A percentile compares a stretch with the other conserved stretches of the same genome.
phyloP scores from a whole-genome alignment of 2,329 filamentous ascomycete genomes.

The Ascochyta pisi region DNA sequence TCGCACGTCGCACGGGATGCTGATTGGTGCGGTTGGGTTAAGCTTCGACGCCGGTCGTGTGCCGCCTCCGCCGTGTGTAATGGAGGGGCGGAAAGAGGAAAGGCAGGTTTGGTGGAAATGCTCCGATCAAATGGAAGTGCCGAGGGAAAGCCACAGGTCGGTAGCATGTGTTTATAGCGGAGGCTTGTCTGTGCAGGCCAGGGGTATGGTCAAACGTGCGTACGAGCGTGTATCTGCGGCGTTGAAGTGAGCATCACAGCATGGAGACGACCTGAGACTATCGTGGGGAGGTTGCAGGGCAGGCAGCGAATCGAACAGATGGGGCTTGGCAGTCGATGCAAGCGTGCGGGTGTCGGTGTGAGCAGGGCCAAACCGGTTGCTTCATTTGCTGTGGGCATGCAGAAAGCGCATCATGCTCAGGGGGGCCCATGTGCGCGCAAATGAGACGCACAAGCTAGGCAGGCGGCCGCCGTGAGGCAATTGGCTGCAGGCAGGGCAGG shows the following conservation, averaged over 20 bases:
- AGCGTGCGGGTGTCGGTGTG: slow-evolving; percentile 19
- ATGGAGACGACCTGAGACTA: neutral
- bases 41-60: slow-evolving; percentile 37
- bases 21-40: slow-evolving; percentile 36
- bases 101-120: slow-evolving; percentile 3
- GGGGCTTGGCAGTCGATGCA: slow-evolving; percentile 11
- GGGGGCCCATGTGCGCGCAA: slow-evolving; percentile 35
- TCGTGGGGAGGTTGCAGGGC: slow-evolving; percentile 9
- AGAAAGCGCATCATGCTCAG: slow-evolving; percentile 9
- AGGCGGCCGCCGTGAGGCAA: slow-evolving; percentile 19
- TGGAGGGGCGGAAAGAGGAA: slow-evolving; percentile 25
- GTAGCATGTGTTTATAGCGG: slow-evolving; percentile 1
- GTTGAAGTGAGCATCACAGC: neutral
- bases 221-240: too few species aligned
- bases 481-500: slow-evolving; percentile 2
- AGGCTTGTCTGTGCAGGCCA: neutral
- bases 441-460: slow-evolving; percentile 40
- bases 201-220: neutral
- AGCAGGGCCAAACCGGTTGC: slow-evolving; percentile 11
- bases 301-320: slow-evolving; percentile 10
- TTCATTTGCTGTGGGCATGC: slow-evolving; percentile 29
- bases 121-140: slow-evolving; percentile 14
- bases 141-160: slow-evolving; percentile 9
- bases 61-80: slow-evolving; percentile 26
- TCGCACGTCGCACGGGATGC: slow-evolving; percentile 21